phyloP scores from a whole-genome alignment of 257 asterid genomes.

The Ocimum tenuiflorum region DNA sequence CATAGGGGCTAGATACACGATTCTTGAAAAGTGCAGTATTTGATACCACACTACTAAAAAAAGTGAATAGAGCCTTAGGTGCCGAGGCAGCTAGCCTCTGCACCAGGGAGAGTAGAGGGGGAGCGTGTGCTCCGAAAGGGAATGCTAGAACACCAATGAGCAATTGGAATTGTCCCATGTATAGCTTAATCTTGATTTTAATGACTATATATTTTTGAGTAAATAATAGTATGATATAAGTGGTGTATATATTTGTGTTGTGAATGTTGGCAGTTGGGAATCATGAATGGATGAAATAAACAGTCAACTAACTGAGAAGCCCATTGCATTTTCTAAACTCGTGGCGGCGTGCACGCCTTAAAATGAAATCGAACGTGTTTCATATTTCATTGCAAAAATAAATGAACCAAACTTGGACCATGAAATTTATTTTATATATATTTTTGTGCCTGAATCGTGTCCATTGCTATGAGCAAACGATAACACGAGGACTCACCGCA shows the following conservation, averaged over 20 bases:
- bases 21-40: constrained; percentile 21
- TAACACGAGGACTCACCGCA: no score
- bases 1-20: not conserved
- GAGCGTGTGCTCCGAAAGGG: constrained; percentile 77
- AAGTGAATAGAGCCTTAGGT: constrained; percentile 37
- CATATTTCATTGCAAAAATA: no score
- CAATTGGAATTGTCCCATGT: constrained; percentile 25
- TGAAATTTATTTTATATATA: no score
- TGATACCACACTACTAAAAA: constrained; percentile 44
- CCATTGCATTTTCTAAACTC: no score
- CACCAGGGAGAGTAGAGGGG: constrained; percentile 44
- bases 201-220: not conserved
- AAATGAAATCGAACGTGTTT: no score
- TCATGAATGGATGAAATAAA: no score
- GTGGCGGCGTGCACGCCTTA: no score
- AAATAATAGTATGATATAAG: not conserved
- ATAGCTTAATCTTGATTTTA: constrained; percentile 7
- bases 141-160: constrained; percentile 70
- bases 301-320: no score
- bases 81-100: constrained; percentile 39
- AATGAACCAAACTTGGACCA: no score
- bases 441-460: no score
- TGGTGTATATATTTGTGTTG: not conserved
- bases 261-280: no score
- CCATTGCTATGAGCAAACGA: no score